These are phyloP conservation scores for Komagataella kurtzmanii DNA, from an alignment of 805 yeast genomes.

Conservation along the genomic window DNA sequence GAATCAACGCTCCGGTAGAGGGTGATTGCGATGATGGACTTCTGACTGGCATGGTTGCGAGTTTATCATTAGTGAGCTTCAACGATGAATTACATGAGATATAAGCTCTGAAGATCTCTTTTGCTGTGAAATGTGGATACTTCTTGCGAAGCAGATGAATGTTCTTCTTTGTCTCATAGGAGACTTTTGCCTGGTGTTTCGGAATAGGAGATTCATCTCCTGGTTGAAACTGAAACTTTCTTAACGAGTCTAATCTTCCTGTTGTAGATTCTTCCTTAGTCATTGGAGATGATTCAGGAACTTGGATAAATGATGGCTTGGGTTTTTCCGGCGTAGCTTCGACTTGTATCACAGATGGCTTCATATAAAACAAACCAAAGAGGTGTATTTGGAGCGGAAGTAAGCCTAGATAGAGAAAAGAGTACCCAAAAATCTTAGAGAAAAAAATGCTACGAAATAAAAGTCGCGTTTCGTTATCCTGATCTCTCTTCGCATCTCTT, in stretches of 20 bases:
- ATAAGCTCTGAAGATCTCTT: neutral
- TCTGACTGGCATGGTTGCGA: neutral
- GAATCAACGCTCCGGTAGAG: neutral
- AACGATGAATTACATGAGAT: neutral
- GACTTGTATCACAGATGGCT: neutral
- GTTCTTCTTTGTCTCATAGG: conserved; percentile 14
- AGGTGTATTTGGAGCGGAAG: neutral
- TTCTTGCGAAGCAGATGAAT: conserved; percentile 16
- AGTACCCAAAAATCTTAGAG: neutral
- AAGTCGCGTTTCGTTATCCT: neutral
- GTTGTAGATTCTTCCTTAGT: conserved; percentile 6
- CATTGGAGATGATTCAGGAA: conserved; percentile 36
- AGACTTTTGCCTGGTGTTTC: conserved; percentile 5
- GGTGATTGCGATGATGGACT: neutral
- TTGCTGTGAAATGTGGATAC: conserved; percentile 4
- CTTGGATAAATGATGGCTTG: conserved; percentile 23
- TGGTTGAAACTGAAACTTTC: conserved; percentile 25
- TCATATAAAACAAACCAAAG: neutral
- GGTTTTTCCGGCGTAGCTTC: conserved; percentile 9
- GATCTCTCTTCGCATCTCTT: neutral
- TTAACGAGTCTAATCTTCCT: conserved; percentile 18
- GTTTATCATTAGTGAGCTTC: neutral
- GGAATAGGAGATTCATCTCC: neutral
- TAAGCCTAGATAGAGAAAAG: neutral
- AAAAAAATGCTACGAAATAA: neutral